Base-by-base conservation (phyloP, 2,329 filamentous ascomycete genomes). In the Fusarium sp. region DNA sequence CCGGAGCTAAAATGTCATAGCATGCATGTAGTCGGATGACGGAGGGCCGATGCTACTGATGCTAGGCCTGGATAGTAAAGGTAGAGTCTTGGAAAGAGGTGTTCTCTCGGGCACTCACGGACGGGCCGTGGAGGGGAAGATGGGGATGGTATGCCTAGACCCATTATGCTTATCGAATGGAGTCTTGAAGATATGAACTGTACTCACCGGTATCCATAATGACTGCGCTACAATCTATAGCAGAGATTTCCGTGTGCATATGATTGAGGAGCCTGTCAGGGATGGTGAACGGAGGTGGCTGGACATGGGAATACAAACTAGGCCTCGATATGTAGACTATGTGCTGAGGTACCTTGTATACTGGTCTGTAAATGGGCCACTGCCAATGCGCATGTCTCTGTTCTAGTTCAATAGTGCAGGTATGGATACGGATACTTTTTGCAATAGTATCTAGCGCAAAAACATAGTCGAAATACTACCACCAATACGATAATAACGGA, bases 101-200 rank as follows among this genome's bases (percentile, higher is more conserved):
- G 34, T 38, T 57, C 38, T 62, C 54, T 61, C 70, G 57, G 70
- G 66, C 67, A 58, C 75, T 69, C 63, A 74, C 71, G 66, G 67
- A 72, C 68, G 69, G 75, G 76, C 74, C 76, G 75, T 69, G 66
- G 67, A 67, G 62, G 69, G 67, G 56, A 63, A 63, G 58, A 66
- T 54, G 70, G 53, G 51, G 58, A 40, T 52, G 22, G 46, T 20
- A 53, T 64, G 66, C 46, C 59, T 70, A 56, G 67, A 64, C 55
- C 52, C 53, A 69, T 51, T 47, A 49, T 70, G 70, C 61, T 67
- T 61, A 58, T 55, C 58, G 61, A 60, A 64, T 57, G 47, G 24
- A 34, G 43, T 16, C 30, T n/a, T 29, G 41, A 25, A n/a, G 32
- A 45, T 27, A 18, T 29, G 29, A 34, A 34, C 32, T 67, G 46